Evolutionary conservation across 2,329 filamentous ascomycete genomes (phyloP), one percentile per base, ranked within the genome.

Genomic region (Sporothrix mexicana): DNA sequence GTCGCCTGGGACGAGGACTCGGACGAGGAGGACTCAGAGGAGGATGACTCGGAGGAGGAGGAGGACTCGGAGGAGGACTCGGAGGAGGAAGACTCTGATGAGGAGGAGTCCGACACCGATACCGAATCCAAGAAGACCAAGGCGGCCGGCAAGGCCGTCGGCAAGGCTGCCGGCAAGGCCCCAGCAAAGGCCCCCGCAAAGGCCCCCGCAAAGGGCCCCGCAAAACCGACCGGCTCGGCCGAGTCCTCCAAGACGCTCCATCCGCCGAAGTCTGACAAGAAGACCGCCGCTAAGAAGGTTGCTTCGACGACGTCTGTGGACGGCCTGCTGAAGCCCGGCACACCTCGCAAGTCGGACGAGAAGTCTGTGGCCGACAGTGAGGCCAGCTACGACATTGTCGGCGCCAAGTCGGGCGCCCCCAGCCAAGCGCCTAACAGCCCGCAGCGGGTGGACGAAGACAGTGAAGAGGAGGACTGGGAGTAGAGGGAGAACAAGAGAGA

Each of bases 331-430:
- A 93, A 93, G 81, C 86, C 90, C 36, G 17, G 61, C 3, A 82
- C 83, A 43, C 84, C 90, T 20, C 91, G 93, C 66, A 89, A 87
- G 78, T 97, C 94, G 36, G 94, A 97, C 79, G 92, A 94, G 80
- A 94, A 95, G 80, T 97, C 93, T 36, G 93, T 96, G 77, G 90
- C 94, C 8, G 96, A 96, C 78, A 98, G 95, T 80, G 96, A 99
- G 78, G 93, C 93, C 20, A 97, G 94, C 83, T 99, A 99, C 81
- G 96, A 99, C 80, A 87, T 99, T 47, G 94, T 99, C 62, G 92
- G 92, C 8, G 91, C 91, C 6, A 85, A 90, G 62, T 95, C 92
- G 69, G 93, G 92, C 67, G 88, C 89, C 61, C 90, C 91, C 51
- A 97, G 93, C 80, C 92, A 93, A 76, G 91, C 94, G 20, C 92